Evolutionary conservation across 2,329 filamentous ascomycete species (phyloP).

Genomic region (Fusarium sulawesiense): DNA sequence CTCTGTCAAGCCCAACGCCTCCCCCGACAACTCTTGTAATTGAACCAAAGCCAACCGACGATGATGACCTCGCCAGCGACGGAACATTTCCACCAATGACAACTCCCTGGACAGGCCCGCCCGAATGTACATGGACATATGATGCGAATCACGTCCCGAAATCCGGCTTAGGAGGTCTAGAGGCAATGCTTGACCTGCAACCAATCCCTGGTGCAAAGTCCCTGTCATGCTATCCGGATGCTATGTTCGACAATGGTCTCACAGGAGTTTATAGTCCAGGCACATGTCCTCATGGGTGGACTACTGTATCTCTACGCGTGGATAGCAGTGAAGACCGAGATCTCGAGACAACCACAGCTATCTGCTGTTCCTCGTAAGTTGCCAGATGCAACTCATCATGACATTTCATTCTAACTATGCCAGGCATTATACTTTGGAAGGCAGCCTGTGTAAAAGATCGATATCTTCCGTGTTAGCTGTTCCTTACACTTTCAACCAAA

Average conservation of each 20-base stretch:
- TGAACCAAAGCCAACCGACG: slow-evolving; percentile 34
- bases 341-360: slow-evolving; percentile 53
- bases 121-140: slow-evolving; percentile 55
- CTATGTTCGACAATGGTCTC: slow-evolving; percentile 53
- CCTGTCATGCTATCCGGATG: slow-evolving; percentile 55
- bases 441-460: slow-evolving; percentile 51
- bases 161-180: slow-evolving; percentile 44
- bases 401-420: slow-evolving; percentile 24
- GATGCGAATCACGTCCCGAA: slow-evolving; percentile 45
- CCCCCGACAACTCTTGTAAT: slow-evolving; percentile 23
- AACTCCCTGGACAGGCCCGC: slow-evolving; percentile 52
- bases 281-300: slow-evolving; percentile 56
- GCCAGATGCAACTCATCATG: background rate
- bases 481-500: slow-evolving; percentile 52
- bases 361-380: slow-evolving; percentile 57
- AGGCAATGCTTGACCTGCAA: slow-evolving; percentile 54
- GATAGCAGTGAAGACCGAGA: slow-evolving; percentile 45
- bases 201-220: slow-evolving; percentile 52
- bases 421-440: slow-evolving; percentile 52
- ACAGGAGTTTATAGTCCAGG: slow-evolving; percentile 56
- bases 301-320: slow-evolving; percentile 51
- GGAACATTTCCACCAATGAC: slow-evolving; percentile 52
- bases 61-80: slow-evolving; percentile 36
- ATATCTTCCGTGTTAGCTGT: slow-evolving; percentile 53
- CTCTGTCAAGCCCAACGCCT: slow-evolving; percentile 32